phyloP scores from a whole-genome alignment of 192 early-diverging fungal species.

The Glomus cerebriforme region DNA sequence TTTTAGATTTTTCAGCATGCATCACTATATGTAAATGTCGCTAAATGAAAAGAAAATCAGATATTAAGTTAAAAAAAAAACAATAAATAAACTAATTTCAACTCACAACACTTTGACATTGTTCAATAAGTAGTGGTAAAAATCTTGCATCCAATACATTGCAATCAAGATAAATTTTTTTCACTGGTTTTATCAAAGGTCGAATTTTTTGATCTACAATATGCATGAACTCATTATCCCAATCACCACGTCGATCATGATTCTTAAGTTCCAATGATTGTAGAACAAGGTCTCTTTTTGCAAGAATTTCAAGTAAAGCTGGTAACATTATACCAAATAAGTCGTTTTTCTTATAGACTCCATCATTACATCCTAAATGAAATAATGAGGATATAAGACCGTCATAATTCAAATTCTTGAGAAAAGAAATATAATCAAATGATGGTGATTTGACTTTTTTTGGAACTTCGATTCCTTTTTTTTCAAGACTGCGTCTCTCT shows the following conservation, averaged over 20 bases:
- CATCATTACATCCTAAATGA: background rate
- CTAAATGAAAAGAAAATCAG: background rate
- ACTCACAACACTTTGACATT: background rate
- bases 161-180: background rate
- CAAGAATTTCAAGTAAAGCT: background rate
- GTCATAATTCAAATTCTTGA: background rate
- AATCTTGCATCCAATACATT: background rate
- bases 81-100: background rate
- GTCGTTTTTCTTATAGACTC: background rate
- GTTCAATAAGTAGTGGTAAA: background rate
- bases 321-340: background rate
- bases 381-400: background rate
- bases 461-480: background rate
- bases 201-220: background rate
- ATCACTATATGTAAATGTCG: background rate
- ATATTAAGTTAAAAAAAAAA: background rate
- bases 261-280: background rate
- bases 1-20: background rate
- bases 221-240: background rate
- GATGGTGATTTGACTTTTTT: background rate
- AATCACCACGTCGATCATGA: background rate
- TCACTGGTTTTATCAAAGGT: background rate
- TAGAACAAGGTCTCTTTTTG: background rate
- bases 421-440: background rate
- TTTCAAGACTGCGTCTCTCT: background rate